Percentiles rank a stretch among this genome's conserved stretches.
Evolutionary conservation across 495 filamentous ascomycete genomes (phyloP).

Genomic region (Lindgomyces ingoldianus): DNA sequence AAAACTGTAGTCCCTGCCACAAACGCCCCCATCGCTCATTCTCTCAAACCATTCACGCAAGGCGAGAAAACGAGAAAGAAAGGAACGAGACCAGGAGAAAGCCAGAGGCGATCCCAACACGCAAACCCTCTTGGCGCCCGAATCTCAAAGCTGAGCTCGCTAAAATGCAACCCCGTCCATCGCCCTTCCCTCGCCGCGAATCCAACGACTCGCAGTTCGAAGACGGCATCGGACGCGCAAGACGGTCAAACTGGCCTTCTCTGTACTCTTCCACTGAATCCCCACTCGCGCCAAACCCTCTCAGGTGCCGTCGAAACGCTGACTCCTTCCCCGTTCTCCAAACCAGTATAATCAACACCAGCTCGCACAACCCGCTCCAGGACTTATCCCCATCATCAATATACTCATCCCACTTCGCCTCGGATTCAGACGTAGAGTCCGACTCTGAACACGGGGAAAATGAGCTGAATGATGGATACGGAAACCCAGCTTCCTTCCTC

Average conservation of each 20-base stretch:
- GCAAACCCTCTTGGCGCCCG: constrained; percentile 21
- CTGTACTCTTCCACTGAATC: neutral
- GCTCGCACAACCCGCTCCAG: too few species aligned
- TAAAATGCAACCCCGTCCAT: neutral
- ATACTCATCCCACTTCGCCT: too few species aligned
- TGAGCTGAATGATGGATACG: too few species aligned
- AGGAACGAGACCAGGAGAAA: neutral
- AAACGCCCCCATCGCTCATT: neutral
- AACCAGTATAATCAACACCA: too few species aligned
- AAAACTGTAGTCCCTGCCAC: neutral
- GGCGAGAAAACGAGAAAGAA: neutral
- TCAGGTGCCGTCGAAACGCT: too few species aligned
- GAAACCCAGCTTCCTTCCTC: too few species aligned
- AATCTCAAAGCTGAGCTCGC: constrained; percentile 19
- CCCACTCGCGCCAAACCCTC: neutral
- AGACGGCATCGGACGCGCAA: constrained; percentile 5
- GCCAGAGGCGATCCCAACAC: too few species aligned
- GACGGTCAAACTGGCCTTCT: neutral
- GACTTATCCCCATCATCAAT: too few species aligned
- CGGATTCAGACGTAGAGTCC: too few species aligned
- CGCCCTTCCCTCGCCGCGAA: neutral
- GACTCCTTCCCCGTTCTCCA: too few species aligned
- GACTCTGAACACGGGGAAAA: too few species aligned
- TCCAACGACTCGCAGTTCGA: constrained; percentile 16
- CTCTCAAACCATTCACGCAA: too few species aligned